Evolutionary conservation across 2,329 filamentous ascomycete genomes (phyloP).

Genomic region (Colletotrichum viniferum): DNA sequence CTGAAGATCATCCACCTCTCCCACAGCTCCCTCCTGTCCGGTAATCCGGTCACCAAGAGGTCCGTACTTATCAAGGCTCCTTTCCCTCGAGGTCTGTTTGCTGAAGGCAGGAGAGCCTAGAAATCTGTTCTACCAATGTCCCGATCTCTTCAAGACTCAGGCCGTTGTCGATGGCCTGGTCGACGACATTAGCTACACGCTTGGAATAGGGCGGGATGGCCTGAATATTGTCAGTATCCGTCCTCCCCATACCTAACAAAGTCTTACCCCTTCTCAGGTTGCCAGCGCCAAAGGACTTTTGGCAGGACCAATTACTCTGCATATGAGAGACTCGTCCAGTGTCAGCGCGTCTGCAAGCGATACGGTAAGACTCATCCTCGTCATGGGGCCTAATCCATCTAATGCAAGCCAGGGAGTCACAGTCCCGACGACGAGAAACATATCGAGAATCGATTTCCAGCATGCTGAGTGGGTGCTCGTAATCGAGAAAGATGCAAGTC

Average conservation of each 20-base stretch:
- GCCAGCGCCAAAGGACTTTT: slow-evolving; percentile 77
- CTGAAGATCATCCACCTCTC: slow-evolving; percentile 63
- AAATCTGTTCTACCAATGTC: slow-evolving; percentile 81
- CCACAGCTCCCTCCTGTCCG: slow-evolving; percentile 62
- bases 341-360: slow-evolving; percentile 30
- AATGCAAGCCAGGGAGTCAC: slow-evolving; percentile 55
- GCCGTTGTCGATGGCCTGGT: slow-evolving; percentile 72
- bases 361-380: slow-evolving; percentile 28
- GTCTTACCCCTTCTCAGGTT: slow-evolving; percentile 49
- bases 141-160: slow-evolving; percentile 73
- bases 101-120: slow-evolving; percentile 43
- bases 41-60: slow-evolving; percentile 66
- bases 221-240: slow-evolving; percentile 69
- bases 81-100: background rate
- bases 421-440: slow-evolving; percentile 58
- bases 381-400: background rate
- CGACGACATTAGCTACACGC: slow-evolving; percentile 74
- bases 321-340: slow-evolving; percentile 16
- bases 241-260: background rate
- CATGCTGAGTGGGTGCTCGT: slow-evolving; percentile 69
- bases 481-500: slow-evolving; percentile 76
- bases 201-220: slow-evolving; percentile 65
- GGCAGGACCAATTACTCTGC: slow-evolving; percentile 59
- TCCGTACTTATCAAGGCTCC: slow-evolving; percentile 30
- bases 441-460: slow-evolving; percentile 54